Evolutionary conservation across 345 rosid genomes (phyloP).

Genomic region (Sisymbrium altissimum): DNA sequence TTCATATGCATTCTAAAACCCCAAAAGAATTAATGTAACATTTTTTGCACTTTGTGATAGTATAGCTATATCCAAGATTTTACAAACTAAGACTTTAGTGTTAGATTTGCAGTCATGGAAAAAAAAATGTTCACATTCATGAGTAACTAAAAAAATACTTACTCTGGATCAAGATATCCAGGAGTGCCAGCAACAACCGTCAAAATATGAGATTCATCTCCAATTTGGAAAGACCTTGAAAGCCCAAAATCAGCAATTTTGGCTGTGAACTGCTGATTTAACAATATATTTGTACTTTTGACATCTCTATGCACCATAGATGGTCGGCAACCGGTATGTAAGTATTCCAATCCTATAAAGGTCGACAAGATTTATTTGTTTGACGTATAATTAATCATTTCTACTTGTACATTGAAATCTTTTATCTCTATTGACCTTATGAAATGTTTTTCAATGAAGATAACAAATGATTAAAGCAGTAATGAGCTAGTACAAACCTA

Average conservation of each 20-base stretch:
- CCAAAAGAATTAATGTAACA: no score
- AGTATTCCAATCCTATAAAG: not conserved
- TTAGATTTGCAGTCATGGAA: no score
- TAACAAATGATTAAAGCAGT: not conserved
- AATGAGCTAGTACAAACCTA: not conserved
- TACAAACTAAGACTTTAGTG: no score
- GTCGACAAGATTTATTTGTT: not conserved
- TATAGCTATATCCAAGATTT: no score
- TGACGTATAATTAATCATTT: not conserved
- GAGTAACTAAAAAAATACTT: not conserved
- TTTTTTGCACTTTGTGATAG: no score
- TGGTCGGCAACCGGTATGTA: not conserved
- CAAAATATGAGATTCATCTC: not conserved
- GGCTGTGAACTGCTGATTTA: constrained; percentile 32
- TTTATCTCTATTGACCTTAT: not conserved
- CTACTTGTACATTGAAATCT: not conserved
- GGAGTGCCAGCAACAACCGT: constrained; percentile 19
- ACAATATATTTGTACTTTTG: constrained; percentile 8
- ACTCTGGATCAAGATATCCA: constrained; percentile 30
- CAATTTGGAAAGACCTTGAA: constrained; percentile 19
- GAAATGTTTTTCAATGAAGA: not conserved
- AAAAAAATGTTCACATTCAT: no score
- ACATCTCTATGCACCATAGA: constrained; percentile 4
- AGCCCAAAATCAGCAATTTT: constrained; percentile 28
- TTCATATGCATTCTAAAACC: no score